phyloP scores from a whole-genome alignment of 192 early-diverging fungal species.

The Entophlyctis luteolus region DNA sequence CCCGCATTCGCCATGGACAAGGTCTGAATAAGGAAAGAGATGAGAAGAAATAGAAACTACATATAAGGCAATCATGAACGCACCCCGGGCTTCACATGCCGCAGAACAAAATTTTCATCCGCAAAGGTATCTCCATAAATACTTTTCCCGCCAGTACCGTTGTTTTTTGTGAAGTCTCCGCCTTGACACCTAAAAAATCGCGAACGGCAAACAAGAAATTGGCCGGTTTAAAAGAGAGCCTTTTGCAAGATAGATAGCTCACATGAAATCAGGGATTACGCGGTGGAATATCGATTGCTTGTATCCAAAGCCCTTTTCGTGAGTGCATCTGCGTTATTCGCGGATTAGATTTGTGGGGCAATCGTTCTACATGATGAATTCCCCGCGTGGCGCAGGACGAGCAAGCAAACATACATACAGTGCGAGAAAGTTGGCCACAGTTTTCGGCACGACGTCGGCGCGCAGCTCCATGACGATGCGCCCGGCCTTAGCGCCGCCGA shows the following conservation, averaged over 20 bases:
- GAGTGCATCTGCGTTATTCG: conserved; percentile 90
- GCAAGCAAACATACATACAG: conserved; percentile 47
- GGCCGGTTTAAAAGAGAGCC: not conserved
- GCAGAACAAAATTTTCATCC: conserved; percentile 63
- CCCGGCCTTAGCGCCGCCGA: conserved; percentile 44
- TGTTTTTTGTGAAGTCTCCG: conserved; percentile 78
- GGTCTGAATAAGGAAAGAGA: conserved; percentile 32
- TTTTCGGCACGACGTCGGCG: conserved; percentile 52
- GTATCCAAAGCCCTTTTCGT: conserved; percentile 81
- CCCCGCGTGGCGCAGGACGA: not conserved
- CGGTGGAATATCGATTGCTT: conserved; percentile 77
- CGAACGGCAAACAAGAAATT: not conserved
- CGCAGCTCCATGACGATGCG: conserved; percentile 57
- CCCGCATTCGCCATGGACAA: conserved; percentile 91
- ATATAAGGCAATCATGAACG: not conserved
- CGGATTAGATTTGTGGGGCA: conserved; percentile 77
- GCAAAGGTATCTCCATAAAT: conserved; percentile 80
- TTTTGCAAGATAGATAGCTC: conserved; percentile 32
- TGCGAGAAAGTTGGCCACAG: conserved; percentile 91
- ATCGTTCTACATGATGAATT: not conserved
- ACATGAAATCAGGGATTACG: conserved; percentile 68
- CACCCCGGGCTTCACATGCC: conserved; percentile 49
- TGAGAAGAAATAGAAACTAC: not conserved
- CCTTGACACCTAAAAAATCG: conserved; percentile 43
- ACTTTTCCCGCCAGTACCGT: conserved; percentile 87